Conservation (phyloP, 768 basidiomycete species). For the Lepiota venenata region DNA sequence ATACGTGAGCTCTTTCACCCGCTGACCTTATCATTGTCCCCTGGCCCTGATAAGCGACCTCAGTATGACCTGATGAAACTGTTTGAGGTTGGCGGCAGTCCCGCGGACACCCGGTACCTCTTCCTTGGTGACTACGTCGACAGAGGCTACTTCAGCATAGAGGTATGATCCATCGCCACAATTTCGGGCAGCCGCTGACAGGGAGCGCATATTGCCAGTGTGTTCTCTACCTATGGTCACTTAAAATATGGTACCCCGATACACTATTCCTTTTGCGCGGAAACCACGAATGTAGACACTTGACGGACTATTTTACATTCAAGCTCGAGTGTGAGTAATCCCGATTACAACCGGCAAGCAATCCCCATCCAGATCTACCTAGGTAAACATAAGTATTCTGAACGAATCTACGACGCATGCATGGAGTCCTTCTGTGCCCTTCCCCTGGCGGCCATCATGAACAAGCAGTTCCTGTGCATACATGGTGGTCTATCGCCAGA, state of each 20-base stretch:
- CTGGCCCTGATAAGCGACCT: constrained; percentile 5
- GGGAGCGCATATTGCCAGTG: constrained; percentile 53
- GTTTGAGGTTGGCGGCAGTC: constrained; percentile 91
- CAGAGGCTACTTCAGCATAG: constrained; percentile 91
- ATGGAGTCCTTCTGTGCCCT: constrained; percentile 97
- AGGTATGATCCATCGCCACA: constrained; percentile 42
- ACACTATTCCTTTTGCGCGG: constrained; percentile 95
- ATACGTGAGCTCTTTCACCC: constrained; percentile 68
- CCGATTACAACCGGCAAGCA: constrained; percentile 2
- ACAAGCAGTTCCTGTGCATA: constrained; percentile 98
- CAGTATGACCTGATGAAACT: constrained; percentile 95
- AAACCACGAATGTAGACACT: constrained; percentile 97
- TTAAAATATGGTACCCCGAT: constrained; percentile 99
- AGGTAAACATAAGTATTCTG: constrained; percentile 99
- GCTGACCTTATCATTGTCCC: constrained; percentile 5
- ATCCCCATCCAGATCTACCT: constrained; percentile 6
- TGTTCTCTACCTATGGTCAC: constrained; percentile 94
- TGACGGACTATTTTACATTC: constrained; percentile 99
- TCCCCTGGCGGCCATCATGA: constrained; percentile 97
- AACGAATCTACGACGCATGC: constrained; percentile 93
- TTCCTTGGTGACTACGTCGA: constrained; percentile 95
- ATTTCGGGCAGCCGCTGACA: neutral
- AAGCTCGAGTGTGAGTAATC: constrained; percentile 86
- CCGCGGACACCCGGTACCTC: constrained; percentile 90
- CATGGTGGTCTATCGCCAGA: constrained; percentile 97